phyloP scores from a whole-genome alignment of 1,284 basidiomycete species.

The Rhodotorula sp. region DNA sequence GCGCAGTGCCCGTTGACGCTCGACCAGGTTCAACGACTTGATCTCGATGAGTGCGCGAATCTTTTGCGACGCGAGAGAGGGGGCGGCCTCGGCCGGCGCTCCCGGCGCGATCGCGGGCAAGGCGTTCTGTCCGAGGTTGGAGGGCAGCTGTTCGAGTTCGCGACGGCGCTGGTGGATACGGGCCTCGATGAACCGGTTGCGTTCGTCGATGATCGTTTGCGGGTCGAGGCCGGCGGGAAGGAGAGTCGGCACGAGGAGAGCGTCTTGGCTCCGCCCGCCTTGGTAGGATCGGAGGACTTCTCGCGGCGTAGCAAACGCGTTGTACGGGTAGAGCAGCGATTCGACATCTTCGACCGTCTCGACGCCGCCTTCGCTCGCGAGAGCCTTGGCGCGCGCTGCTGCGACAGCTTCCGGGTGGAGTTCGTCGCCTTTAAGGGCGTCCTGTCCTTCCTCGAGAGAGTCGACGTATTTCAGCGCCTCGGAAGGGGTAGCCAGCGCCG shows the following conservation, averaged over 20 bases:
- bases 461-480: conserved; percentile 32
- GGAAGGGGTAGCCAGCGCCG: conserved; percentile 59
- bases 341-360: conserved; percentile 71
- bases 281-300: conserved; percentile 26
- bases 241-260: conserved; percentile 70
- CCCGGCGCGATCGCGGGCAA: conserved; percentile 20
- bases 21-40: conserved; percentile 83
- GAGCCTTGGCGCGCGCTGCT: conserved; percentile 39
- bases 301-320: conserved; percentile 78
- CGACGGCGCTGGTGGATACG: conserved; percentile 84
- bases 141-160: conserved; percentile 80
- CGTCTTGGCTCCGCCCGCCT: conserved; percentile 55
- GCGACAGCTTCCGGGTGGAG: conserved; percentile 10
- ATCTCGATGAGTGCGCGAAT: conserved; percentile 90
- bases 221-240: conserved; percentile 94
- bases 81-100: conserved; percentile 15
- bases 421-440: conserved; percentile 28
- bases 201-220: conserved; percentile 82
- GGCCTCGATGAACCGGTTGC: conserved; percentile 85
- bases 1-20: conserved; percentile 83
- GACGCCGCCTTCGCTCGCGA: conserved; percentile 44
- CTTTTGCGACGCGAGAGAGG: conserved; percentile 55
- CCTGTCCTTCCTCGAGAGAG: conserved; percentile 14
- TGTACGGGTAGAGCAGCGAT: conserved; percentile 87
- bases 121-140: conserved; percentile 64